Conservation (phyloP, 78 protist species). For the Protostelium mycophagum region DNA sequence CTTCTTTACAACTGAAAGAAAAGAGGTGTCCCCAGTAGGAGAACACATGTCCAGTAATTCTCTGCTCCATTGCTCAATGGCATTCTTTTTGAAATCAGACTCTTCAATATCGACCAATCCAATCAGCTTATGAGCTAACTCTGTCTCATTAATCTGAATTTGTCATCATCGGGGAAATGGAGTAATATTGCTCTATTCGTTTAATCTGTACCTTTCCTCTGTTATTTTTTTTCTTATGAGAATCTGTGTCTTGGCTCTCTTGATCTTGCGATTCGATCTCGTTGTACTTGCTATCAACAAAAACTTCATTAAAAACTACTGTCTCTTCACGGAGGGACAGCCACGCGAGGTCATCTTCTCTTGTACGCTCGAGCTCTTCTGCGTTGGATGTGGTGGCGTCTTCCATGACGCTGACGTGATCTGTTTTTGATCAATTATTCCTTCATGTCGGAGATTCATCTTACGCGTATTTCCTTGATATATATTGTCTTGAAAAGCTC, state of each 20-base stretch:
- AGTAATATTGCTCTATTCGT: not conserved
- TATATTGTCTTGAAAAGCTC: too few species aligned
- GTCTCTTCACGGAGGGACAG: not conserved
- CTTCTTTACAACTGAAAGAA: not conserved
- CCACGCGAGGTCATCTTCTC: not conserved
- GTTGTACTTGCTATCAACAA: not conserved
- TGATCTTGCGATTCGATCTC: not conserved
- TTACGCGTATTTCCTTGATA: too few species aligned
- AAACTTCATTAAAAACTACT: not conserved
- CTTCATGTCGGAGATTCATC: too few species aligned
- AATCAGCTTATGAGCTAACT: not conserved
- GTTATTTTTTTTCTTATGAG: not conserved
- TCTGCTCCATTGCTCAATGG: not conserved
- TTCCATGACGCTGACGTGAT: too few species aligned
- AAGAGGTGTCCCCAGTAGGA: not conserved
- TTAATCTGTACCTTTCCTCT: not conserved
- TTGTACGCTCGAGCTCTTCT: not conserved
- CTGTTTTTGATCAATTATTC: too few species aligned
- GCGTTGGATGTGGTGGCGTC: not conserved
- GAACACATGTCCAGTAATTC: slow-evolving; percentile 3
- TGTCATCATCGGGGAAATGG: too few species aligned
- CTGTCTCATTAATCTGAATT: not conserved
- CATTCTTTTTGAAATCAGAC: not conserved
- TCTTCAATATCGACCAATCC: slow-evolving; percentile 5
- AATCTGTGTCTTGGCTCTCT: not conserved